A percentile compares a stretch with the other conserved stretches of the same genome.
These are phyloP conservation scores for Jimgerdemannia flammicorona DNA, from an alignment of 192 early-diverging fungal genomes.

Conservation along the genomic window DNA sequence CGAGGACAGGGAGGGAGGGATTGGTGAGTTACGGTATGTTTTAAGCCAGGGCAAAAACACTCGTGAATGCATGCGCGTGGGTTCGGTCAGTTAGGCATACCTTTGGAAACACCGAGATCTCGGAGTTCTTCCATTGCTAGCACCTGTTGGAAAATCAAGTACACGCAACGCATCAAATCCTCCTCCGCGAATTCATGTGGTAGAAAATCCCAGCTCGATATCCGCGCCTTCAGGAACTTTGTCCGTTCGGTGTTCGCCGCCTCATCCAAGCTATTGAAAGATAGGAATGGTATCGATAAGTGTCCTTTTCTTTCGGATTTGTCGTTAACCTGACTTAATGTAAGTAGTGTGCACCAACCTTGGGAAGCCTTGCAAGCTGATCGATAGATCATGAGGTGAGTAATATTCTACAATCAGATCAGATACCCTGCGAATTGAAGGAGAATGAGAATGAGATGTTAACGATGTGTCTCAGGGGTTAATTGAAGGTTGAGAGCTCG, in stretches of 20 bases:
- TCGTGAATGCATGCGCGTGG: too few species aligned
- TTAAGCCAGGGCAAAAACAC: too few species aligned
- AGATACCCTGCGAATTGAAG: background rate
- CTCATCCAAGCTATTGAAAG: slow-evolving; percentile 29
- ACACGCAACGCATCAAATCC: slow-evolving; percentile 65
- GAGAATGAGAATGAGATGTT: background rate
- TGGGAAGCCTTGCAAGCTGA: slow-evolving; percentile 15
- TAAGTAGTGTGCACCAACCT: slow-evolving; percentile 8
- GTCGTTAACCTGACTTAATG: background rate
- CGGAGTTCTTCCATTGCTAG: slow-evolving; percentile 48
- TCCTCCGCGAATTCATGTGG: slow-evolving; percentile 60
- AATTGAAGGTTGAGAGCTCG: too few species aligned
- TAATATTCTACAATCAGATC: slow-evolving; percentile 3
- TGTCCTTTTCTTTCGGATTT: slow-evolving; percentile 21
- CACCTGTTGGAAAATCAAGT: slow-evolving; percentile 66
- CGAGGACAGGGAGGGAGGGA: background rate
- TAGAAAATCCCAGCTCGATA: slow-evolving; percentile 68
- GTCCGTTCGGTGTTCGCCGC: slow-evolving; percentile 24
- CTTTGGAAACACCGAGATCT: slow-evolving; percentile 53
- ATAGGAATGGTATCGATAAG: slow-evolving; percentile 17
- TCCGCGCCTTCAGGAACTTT: slow-evolving; percentile 43
- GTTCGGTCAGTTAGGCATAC: slow-evolving; percentile 18
- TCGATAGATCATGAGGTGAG: background rate
- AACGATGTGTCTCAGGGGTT: background rate
- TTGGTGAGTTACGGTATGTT: background rate